These are phyloP conservation scores for Diaporthe capsici DNA, from an alignment of 2,329 filamentous ascomycete genomes.

Conservation along the genomic window DNA sequence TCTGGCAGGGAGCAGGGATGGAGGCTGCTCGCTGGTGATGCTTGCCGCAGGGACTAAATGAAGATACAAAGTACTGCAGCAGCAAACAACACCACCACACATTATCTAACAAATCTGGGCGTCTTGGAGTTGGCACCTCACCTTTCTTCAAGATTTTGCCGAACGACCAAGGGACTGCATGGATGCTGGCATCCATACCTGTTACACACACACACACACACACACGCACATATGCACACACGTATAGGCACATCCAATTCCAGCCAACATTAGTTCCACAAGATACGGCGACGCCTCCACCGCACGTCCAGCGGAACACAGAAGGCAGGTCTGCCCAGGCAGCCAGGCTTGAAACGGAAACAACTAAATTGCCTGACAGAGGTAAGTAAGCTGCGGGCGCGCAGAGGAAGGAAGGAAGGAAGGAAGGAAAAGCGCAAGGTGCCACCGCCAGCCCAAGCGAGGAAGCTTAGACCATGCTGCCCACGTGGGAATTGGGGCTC, in stretches of 20 bases:
- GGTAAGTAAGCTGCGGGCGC: not conserved
- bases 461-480: constrained; percentile 20
- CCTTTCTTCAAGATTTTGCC: not conserved
- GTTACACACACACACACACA: not conserved
- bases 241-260: not conserved
- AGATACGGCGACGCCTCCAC: too few relatives aligned
- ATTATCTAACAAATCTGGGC: not conserved
- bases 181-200: not conserved
- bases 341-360: not conserved
- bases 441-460: constrained; percentile 13
- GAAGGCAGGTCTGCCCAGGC: not conserved
- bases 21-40: not conserved
- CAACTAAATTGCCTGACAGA: not conserved
- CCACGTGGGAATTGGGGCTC: constrained; percentile 24
- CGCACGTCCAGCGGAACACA: not conserved
- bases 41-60: constrained; percentile 1
- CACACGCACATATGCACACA: not conserved
- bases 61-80: constrained; percentile 15
- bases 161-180: not conserved
- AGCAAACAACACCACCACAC: constrained; percentile 5
- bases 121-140: not conserved
- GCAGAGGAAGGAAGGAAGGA: not conserved
- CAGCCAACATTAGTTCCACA: not conserved
- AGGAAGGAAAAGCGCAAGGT: not conserved
- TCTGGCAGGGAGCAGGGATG: constrained; percentile 31